Evolutionary conservation across 177 flowering plant genomes (phyloP).

Genomic region (Vitis hybrid): DNA sequence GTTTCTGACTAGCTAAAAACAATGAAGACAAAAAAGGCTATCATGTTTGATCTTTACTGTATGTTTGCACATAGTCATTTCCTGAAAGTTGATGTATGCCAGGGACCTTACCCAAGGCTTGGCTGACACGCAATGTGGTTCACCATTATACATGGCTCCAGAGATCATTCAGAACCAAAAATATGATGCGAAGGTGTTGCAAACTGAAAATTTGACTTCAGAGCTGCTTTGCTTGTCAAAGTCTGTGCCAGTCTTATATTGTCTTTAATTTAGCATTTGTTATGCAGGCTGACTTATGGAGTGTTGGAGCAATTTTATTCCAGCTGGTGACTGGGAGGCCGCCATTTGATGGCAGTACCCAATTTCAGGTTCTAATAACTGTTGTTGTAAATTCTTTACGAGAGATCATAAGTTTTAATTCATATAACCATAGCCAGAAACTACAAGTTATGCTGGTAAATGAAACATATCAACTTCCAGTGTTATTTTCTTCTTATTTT

Average conservation of each 20-base stretch:
- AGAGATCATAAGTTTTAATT: background rate
- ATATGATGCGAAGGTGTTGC: slow-evolving; percentile 57
- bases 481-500: background rate
- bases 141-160: slow-evolving; percentile 73
- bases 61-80: background rate
- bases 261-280: background rate
- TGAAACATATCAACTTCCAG: background rate
- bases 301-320: slow-evolving; percentile 71
- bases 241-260: background rate
- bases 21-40: background rate
- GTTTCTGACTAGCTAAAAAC: background rate
- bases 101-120: slow-evolving; percentile 53
- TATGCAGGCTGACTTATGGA: slow-evolving; percentile 79
- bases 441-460: background rate
- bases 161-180: slow-evolving; percentile 57
- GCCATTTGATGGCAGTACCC: slow-evolving; percentile 63
- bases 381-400: background rate
- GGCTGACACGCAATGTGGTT: slow-evolving; percentile 69
- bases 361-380: slow-evolving; percentile 46
- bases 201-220: background rate
- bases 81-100: background rate
- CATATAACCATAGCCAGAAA: background rate
- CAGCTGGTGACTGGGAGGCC: slow-evolving; percentile 74
- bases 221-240: background rate
- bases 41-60: background rate